Evolutionary conservation across 1,139 yeast species (phyloP), one percentile per base, ranked within the genome.

Genomic region (Pichia sp.): DNA sequence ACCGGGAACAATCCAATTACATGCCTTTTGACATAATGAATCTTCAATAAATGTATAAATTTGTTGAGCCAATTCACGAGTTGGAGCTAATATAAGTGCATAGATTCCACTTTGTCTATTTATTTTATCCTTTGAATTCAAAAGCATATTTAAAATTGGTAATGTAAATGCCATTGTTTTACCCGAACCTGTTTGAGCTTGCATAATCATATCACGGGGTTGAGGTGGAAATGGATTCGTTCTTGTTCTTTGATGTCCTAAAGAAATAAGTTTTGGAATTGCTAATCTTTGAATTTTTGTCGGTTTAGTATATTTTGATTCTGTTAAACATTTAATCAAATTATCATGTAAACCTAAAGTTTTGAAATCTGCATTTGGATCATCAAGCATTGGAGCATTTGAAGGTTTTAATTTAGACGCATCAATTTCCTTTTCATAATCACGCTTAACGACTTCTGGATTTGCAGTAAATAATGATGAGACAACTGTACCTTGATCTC

Each of bases 171-270:
- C 83, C 55, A 91, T 70, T 0, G 98, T 90, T 67, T 91, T 91
- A 68, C 98, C 98, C 0, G 96, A 88, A 50, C 98, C 98, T 0
- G 98, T 91, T 68, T 90, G 97, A 0, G 98, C 96, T 64, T 88
- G 95, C 48, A 90, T 87, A 60, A 91, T 86, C 53, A 89, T 71
- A 68, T 91, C 97, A 34, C 76, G 54, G n/a, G 56, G 57, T 29
- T 53, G 55, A 16, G 50, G 50, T 9, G 56, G 56, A 14, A 52
- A 52, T 14, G 54, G 54, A 42, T 53, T 53, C 11, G 46, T 53
- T 33, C 69, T 46, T 81, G 77, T 22, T 76, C 70, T 2, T 53
- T 66, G 55, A 83, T 51, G 62, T 9, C 49, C 51, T 14, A 47
- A 42, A 3, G 51, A 50, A 9, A 52, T 44, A 53, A 93, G 69